A percentile compares a stretch with the other conserved stretches of the same genome.
Evolutionary conservation across 1,284 basidiomycete species (phyloP).

Genomic region (Acaromyces ingoldii): DNA sequence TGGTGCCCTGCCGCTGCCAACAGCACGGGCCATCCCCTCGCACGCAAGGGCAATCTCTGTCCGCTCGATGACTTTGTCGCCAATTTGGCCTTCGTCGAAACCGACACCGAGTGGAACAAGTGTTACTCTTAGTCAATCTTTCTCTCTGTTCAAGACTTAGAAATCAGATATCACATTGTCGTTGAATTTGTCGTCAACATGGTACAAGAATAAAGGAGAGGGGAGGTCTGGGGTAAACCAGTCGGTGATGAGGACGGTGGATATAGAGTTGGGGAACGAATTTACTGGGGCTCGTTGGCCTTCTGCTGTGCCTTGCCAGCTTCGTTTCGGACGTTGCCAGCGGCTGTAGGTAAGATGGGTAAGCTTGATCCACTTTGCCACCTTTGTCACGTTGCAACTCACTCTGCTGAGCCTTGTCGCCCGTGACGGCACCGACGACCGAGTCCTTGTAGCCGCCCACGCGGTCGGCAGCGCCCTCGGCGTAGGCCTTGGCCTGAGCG

Average conservation of each 20-base stretch:
- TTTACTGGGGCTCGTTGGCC: constrained; percentile 15
- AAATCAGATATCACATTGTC: too few relatives aligned
- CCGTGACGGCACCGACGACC: constrained; percentile 32
- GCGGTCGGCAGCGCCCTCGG: constrained; percentile 39
- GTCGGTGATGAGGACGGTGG: too few relatives aligned
- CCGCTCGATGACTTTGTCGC: constrained; percentile 10
- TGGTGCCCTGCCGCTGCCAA: constrained; percentile 14
- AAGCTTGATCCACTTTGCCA: too few relatives aligned
- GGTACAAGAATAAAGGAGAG: too few relatives aligned
- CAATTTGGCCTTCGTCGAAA: constrained; percentile 12
- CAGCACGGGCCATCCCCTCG: too few relatives aligned
- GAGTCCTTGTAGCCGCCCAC: constrained; percentile 40
- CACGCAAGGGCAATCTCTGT: constrained; percentile 9
- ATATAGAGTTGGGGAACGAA: too few relatives aligned
- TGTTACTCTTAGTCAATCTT: constrained; percentile 12
- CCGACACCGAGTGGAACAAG: constrained; percentile 13
- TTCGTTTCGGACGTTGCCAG: constrained; percentile 33
- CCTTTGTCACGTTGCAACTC: too few relatives aligned
- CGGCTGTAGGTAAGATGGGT: too few relatives aligned
- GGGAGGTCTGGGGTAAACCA: too few relatives aligned
- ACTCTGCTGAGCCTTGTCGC: constrained; percentile 36
- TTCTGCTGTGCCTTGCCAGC: constrained; percentile 37
- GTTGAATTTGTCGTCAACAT: too few relatives aligned
- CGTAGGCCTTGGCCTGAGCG: constrained; percentile 38
- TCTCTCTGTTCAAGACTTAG: too few relatives aligned